Percentiles rank a stretch among this genome's conserved stretches.
These are phyloP conservation scores for Raphanus raphanistrum DNA, from an alignment of 345 rosid species.

Conservation along the genomic window DNA sequence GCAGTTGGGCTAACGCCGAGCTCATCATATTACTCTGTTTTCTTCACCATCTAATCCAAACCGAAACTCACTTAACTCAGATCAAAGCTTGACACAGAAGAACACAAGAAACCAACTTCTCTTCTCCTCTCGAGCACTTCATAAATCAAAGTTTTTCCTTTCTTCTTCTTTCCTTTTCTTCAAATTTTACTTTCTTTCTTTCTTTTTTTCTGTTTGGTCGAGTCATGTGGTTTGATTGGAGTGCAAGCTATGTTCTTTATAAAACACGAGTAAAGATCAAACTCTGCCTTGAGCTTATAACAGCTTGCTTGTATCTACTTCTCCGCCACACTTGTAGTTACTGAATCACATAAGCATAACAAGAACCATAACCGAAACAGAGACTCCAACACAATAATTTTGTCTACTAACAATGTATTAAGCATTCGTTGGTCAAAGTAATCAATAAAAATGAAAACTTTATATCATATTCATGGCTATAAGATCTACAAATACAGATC, in stretches of 20 bases:
- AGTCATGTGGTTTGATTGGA: constrained; percentile 41
- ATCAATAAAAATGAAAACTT: not conserved
- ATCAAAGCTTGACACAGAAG: not conserved
- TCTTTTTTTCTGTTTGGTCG: not conserved
- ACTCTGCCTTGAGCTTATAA: constrained; percentile 74
- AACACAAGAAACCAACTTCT: not conserved
- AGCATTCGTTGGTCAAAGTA: not conserved
- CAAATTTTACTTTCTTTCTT: not conserved
- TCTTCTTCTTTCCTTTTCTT: not conserved
- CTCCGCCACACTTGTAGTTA: constrained; percentile 92
- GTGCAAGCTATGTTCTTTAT: constrained; percentile 63
- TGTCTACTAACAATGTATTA: not conserved
- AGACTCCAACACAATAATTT: not conserved
- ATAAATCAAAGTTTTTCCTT: not conserved
- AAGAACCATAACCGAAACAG: not conserved
- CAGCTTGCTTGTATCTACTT: constrained; percentile 95
- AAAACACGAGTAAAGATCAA: constrained; percentile 72
- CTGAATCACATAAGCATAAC: constrained; percentile 6
- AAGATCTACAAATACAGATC: not conserved
- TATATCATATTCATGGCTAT: not conserved
- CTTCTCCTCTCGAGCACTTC: constrained; percentile 1
- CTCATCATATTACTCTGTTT: constrained; percentile 90
- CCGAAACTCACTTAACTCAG: not conserved
- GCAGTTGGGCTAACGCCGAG: constrained; percentile 91
- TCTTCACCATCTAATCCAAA: constrained; percentile 66